Evolutionary conservation across 176 grass and related monocot genomes (phyloP).

Genomic region (Elymus sibiricus): DNA sequence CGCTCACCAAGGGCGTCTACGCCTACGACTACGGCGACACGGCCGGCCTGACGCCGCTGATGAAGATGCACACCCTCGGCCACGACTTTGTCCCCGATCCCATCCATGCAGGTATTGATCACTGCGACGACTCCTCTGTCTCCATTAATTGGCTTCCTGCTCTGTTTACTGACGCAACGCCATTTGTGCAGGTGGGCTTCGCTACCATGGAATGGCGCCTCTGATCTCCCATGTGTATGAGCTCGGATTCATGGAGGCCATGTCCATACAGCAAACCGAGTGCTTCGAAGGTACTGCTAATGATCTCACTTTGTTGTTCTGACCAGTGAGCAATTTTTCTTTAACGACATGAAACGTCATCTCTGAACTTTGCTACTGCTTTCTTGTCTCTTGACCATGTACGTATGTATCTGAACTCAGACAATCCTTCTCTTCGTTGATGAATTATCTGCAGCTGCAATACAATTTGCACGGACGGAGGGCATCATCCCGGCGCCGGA

Average conservation of each 20-base stretch:
- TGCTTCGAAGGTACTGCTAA: slow-evolving; percentile 70
- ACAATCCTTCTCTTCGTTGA: neutral
- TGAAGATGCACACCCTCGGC: slow-evolving; percentile 99
- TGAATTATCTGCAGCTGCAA: slow-evolving; percentile 51
- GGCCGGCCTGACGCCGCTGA: slow-evolving; percentile 72
- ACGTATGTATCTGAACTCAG: neutral
- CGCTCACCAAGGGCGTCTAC: slow-evolving; percentile 88
- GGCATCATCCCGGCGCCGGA: slow-evolving; percentile 97
- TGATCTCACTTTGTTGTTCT: neutral
- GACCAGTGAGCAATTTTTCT: neutral
- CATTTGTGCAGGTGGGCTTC: slow-evolving; percentile 62
- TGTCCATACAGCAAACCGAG: slow-evolving; percentile 80
- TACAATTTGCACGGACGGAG: slow-evolving; percentile 85
- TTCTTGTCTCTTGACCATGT: neutral
- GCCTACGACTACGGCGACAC: slow-evolving; percentile 86
- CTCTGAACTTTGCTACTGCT: neutral
- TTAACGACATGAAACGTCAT: neutral
- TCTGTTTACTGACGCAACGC: neutral
- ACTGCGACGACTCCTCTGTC: neutral
- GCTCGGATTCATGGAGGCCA: slow-evolving; percentile 75
- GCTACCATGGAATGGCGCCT: slow-evolving; percentile 97
- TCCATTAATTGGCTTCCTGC: neutral
- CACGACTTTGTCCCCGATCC: slow-evolving; percentile 88
- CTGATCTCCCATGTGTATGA: slow-evolving; percentile 91
- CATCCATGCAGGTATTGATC: slow-evolving; percentile 66